A percentile compares a stretch with the other conserved stretches of the same genome.
These are phyloP conservation scores for Erythrophleum fordii DNA, from an alignment of 306 rosid genomes.

Conservation along the genomic window DNA sequence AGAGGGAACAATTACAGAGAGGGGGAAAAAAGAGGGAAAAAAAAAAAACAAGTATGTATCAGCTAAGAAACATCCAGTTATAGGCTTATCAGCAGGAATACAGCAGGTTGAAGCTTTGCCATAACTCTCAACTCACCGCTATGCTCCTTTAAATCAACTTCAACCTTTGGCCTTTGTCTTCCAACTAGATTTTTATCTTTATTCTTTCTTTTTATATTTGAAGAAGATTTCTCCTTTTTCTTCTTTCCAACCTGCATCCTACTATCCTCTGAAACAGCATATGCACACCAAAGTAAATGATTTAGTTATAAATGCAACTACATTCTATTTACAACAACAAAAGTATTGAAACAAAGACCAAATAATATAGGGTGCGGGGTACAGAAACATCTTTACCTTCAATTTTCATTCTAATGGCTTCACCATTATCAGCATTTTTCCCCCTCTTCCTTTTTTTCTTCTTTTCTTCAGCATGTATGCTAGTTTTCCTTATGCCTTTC, in stretches of 20 bases:
- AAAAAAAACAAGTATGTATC: neutral
- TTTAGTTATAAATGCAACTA: neutral
- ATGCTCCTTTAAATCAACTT: slow-evolving; percentile 39
- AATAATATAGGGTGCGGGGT: neutral
- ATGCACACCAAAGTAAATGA: neutral
- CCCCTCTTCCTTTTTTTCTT: slow-evolving; percentile 49
- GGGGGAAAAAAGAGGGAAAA: neutral
- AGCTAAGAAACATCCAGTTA: neutral
- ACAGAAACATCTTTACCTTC: slow-evolving; percentile 44
- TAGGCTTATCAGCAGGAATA: neutral
- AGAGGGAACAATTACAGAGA: neutral
- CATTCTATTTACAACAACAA: neutral
- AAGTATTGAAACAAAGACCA: neutral
- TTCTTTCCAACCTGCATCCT: slow-evolving; percentile 21
- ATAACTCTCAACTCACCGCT: slow-evolving; percentile 44
- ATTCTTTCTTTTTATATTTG: slow-evolving; percentile 46
- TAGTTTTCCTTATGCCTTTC: slow-evolving; percentile 32
- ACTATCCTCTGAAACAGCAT: slow-evolving; percentile 45
- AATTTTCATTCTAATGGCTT: slow-evolving; percentile 15
- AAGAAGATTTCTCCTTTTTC: slow-evolving; percentile 38
- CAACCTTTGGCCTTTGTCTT: slow-evolving; percentile 23
- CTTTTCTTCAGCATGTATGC: slow-evolving; percentile 32
- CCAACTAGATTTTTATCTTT: slow-evolving; percentile 30
- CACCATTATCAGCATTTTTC: slow-evolving; percentile 34
- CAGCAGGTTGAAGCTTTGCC: neutral